Conservation (phyloP, 352 stramenopile genomes). For the Aphanomyces euteiches region DNA sequence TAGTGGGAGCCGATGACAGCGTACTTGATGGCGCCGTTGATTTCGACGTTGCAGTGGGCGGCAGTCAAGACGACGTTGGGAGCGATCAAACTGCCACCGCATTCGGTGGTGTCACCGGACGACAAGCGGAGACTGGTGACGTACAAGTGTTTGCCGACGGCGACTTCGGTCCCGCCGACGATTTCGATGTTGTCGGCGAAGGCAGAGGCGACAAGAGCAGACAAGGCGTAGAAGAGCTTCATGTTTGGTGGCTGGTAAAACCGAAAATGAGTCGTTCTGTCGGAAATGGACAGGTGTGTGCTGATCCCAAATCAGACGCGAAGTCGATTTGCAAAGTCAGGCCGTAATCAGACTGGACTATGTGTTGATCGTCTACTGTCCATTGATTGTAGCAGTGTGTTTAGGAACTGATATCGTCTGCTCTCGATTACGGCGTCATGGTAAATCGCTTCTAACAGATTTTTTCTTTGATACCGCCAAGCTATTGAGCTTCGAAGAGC, state of each 20-base stretch:
- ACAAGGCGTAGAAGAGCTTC: not conserved
- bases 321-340: too few relatives aligned
- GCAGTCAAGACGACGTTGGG: conserved; percentile 39
- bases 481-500: too few relatives aligned
- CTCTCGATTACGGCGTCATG: too few relatives aligned
- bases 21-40: conserved; percentile 40
- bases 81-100: conserved; percentile 37
- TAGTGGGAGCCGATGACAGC: conserved; percentile 56
- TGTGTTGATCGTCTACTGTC: too few relatives aligned
- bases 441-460: too few relatives aligned
- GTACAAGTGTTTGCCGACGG: conserved; percentile 3
- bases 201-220: not conserved
- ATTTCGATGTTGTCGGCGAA: conserved; percentile 4
- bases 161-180: conserved; percentile 5
- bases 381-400: too few relatives aligned
- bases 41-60: conserved; percentile 33
- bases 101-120: conserved; percentile 11
- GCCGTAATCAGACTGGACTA: too few relatives aligned
- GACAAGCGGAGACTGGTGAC: not conserved
- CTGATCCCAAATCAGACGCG: too few relatives aligned
- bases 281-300: too few relatives aligned
- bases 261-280: too few relatives aligned
- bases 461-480: too few relatives aligned
- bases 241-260: not conserved
- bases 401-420: too few relatives aligned